Percentiles rank a stretch among this genome's conserved stretches.
Conservation (phyloP, 139 green algal genomes). For the Edaphochlamys debaryana region DNA sequence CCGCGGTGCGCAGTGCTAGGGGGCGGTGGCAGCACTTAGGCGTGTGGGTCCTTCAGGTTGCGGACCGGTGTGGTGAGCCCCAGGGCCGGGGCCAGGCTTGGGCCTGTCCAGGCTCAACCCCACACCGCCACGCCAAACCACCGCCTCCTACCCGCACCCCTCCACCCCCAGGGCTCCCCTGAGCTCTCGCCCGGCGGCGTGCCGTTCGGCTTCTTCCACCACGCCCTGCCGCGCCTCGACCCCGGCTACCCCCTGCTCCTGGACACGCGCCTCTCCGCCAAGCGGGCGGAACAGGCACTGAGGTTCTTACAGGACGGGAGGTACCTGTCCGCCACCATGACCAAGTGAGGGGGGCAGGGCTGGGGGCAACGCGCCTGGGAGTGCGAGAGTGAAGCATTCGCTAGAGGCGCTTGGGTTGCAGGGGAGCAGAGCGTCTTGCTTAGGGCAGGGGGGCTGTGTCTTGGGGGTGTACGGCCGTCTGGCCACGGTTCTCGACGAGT, state of each 20-base stretch:
- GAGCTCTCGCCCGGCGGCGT: constrained; percentile 5
- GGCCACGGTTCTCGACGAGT: no score
- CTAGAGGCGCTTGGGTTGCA: no score
- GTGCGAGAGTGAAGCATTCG: not conserved
- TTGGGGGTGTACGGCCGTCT: no score
- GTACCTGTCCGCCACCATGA: constrained; percentile 24
- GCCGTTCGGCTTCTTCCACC: constrained; percentile 41
- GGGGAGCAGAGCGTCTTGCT: no score
- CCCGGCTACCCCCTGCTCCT: constrained; percentile 42
- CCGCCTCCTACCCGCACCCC: not conserved
- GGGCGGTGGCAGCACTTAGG: not conserved
- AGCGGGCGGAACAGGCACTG: constrained; percentile 1
- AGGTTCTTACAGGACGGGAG: constrained; percentile 19
- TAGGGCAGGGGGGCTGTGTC: no score
- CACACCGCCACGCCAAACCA: not conserved
- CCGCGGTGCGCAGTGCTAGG: not conserved
- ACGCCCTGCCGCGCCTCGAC: not conserved
- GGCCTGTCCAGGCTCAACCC: not conserved
- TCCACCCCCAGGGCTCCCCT: not conserved
- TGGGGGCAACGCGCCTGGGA: not conserved
- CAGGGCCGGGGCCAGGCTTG: not conserved
- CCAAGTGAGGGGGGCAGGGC: not conserved
- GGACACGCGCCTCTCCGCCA: constrained; percentile 5
- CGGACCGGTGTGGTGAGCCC: not conserved
- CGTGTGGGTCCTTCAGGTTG: not conserved